These are phyloP conservation scores for Sherardia arvensis DNA, from an alignment of 257 asterid species.

Conservation along the genomic window DNA sequence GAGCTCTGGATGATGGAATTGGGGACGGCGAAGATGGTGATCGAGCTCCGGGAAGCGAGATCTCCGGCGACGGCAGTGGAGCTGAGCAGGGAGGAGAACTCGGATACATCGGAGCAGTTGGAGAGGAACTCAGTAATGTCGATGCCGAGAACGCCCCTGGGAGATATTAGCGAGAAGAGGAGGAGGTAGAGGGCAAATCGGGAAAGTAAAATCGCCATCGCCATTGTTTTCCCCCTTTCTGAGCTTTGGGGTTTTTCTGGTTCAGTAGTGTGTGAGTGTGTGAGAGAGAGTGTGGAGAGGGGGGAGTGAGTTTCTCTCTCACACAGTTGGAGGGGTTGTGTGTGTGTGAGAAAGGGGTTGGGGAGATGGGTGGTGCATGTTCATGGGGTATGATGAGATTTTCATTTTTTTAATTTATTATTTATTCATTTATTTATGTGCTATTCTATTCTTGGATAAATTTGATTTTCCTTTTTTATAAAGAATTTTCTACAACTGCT, in stretches of 20 bases:
- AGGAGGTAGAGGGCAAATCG: constrained; percentile 48
- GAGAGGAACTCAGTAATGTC: constrained; percentile 50
- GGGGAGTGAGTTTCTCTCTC: constrained; percentile 15
- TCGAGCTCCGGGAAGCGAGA: constrained; percentile 41
- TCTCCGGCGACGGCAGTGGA: constrained; percentile 61
- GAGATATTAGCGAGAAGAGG: constrained; percentile 24
- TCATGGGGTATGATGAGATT: background rate
- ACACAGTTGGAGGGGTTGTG: constrained; percentile 8
- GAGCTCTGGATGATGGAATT: constrained; percentile 42
- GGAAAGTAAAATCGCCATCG: constrained; percentile 32
- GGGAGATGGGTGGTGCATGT: background rate
- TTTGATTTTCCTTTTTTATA: background rate
- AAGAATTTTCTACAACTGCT: background rate
- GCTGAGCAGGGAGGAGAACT: constrained; percentile 51
- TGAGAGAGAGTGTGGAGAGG: constrained; percentile 18
- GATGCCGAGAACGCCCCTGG: constrained; percentile 29
- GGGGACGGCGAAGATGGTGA: constrained; percentile 68
- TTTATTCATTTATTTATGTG: background rate
- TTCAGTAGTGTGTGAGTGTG: constrained; percentile 5
- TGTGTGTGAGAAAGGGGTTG: background rate
- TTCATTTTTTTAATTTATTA: background rate
- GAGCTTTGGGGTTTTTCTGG: too few relatives aligned
- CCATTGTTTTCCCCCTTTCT: too few relatives aligned
- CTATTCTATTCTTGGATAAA: background rate
- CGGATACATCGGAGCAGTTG: constrained; percentile 48